phyloP scores from a whole-genome alignment of 148 eudicot genomes.

The Rhododendron ovatum region DNA sequence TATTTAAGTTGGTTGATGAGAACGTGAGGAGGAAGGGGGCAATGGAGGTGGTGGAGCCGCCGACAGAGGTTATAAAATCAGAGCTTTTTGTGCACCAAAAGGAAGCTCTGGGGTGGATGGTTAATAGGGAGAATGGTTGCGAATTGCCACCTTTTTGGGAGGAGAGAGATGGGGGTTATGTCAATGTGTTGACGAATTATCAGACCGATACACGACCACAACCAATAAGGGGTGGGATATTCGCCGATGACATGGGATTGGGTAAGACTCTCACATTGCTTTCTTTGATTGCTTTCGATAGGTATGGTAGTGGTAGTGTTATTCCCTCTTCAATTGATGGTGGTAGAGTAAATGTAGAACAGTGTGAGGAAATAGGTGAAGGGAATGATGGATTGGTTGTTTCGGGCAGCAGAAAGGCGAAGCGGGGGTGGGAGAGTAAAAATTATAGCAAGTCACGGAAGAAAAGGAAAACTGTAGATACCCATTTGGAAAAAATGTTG shows the following conservation, averaged over 20 bases:
- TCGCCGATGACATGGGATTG: slow-evolving; percentile 97
- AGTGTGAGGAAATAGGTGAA: slow-evolving; percentile 23
- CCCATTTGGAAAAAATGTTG: slow-evolving; percentile 5
- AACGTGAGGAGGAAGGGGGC: slow-evolving; percentile 37
- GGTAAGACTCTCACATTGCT: slow-evolving; percentile 89
- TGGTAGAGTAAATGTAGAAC: slow-evolving; percentile 13
- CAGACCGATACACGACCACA: slow-evolving; percentile 57
- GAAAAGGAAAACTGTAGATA: slow-evolving; percentile 39
- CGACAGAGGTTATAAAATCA: slow-evolving; percentile 48
- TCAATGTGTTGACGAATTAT: slow-evolving; percentile 73
- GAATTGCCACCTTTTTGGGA: slow-evolving; percentile 96
- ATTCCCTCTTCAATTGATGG: slow-evolving; percentile 11
- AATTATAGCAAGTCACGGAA: slow-evolving; percentile 30
- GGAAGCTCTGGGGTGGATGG: slow-evolving; percentile 83
- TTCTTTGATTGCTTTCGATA: slow-evolving; percentile 74
- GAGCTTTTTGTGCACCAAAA: slow-evolving; percentile 78
- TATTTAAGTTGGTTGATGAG: slow-evolving; percentile 65
- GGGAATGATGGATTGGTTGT: slow-evolving; percentile 7
- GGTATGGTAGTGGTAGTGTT: slow-evolving; percentile 20
- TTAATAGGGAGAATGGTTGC: slow-evolving; percentile 57
- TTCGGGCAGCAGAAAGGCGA: slow-evolving; percentile 21
- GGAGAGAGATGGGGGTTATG: slow-evolving; percentile 47
- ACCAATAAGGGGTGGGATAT: slow-evolving; percentile 81
- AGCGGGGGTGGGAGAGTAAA: slow-evolving; percentile 31
- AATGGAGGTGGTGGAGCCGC: slow-evolving; percentile 51